Evolutionary conservation across 228 moss, liverwort and hornwort species (phyloP).

Genomic region (Sphagnum fallax): DNA sequence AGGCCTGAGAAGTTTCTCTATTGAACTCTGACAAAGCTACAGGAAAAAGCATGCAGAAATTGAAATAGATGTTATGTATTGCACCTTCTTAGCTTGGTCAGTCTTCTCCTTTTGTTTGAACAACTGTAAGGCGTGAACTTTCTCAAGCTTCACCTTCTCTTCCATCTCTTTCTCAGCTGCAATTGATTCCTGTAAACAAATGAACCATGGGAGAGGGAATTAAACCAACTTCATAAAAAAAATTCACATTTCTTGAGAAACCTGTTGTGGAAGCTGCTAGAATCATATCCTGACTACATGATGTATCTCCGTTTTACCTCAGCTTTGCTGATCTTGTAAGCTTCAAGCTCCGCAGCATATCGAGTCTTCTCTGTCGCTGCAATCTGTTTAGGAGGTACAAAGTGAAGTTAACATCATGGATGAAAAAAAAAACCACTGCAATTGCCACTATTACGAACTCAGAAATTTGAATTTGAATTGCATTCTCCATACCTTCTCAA

Average conservation of each 20-base stretch:
- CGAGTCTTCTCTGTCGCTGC: slow-evolving; percentile 68
- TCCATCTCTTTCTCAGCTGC: slow-evolving; percentile 49
- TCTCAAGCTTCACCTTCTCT: slow-evolving; percentile 44
- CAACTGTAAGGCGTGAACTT: slow-evolving; percentile 67
- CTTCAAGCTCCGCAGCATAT: slow-evolving; percentile 70
- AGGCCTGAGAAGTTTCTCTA: not conserved
- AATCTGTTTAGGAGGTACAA: slow-evolving; percentile 17
- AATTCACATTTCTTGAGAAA: not conserved
- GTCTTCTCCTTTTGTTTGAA: slow-evolving; percentile 71
- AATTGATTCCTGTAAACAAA: slow-evolving; percentile 39
- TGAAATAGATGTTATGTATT: too few species aligned
- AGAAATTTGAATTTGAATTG: too few species aligned
- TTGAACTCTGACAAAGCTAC: not conserved
- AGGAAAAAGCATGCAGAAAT: not conserved
- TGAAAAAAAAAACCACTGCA: not conserved
- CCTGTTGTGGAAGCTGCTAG: too few species aligned
- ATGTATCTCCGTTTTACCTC: slow-evolving; percentile 21
- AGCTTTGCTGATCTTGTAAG: slow-evolving; percentile 69
- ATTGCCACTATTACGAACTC: not conserved
- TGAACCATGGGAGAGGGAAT: not conserved
- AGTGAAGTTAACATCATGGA: not conserved
- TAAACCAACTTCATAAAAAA: not conserved
- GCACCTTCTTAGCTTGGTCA: slow-evolving; percentile 70
- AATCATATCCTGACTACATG: too few species aligned
- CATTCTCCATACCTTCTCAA: slow-evolving; percentile 41